Evolutionary conservation across 2,329 filamentous ascomycete species (phyloP), one percentile per base, ranked within the genome.

Genomic region (Microdochium trichocladiopsis): DNA sequence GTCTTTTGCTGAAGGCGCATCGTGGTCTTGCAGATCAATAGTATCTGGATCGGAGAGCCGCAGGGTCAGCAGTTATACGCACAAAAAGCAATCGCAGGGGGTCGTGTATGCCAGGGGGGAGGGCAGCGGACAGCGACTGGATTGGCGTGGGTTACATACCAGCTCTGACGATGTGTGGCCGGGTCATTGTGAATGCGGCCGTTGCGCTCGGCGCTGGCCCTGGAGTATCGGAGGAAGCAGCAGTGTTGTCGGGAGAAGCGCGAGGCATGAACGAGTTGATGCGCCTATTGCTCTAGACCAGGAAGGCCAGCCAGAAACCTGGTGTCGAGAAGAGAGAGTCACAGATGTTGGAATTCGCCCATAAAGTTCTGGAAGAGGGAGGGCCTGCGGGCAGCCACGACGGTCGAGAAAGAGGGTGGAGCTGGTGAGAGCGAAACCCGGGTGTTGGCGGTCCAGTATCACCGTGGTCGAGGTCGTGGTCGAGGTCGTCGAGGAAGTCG

Each of bases 11-110:
- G 92, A 94, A 31, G 91, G 90, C 54, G 87, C 78, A 64, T 86
- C 76, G 65, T 84, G 88, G 71, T 90, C 83, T 79, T 97, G 94
- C 50, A 97, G 84, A 73, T 97, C 94, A 72, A 96, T 88, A 57
- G 93, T 95, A 75, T 97, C 93, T 95, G 53, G 51, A 60, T 55
- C 55, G 55, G 57, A 56, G 48, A 53, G 47, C 52, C 51, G 53
- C 54, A 60, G 50, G 52, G 60, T 68, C 56, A 69, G 65, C 59
- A 57, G 52, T 56, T 53, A 51, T 52, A 56, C 33, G 14, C 28
- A 8, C 28, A 31, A 14, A 14, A 31, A 31, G n/a, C n/a, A 31
- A 31, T 8, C 28, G 28, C 28, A 31, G 14, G 8, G 28, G 28
- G n/a, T n/a, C n/a, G n/a, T n/a, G n/a, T n/a, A n/a, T n/a, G n/a